Conservation (phyloP, 805 yeast species). For the Hanseniaspora valbyensis region DNA sequence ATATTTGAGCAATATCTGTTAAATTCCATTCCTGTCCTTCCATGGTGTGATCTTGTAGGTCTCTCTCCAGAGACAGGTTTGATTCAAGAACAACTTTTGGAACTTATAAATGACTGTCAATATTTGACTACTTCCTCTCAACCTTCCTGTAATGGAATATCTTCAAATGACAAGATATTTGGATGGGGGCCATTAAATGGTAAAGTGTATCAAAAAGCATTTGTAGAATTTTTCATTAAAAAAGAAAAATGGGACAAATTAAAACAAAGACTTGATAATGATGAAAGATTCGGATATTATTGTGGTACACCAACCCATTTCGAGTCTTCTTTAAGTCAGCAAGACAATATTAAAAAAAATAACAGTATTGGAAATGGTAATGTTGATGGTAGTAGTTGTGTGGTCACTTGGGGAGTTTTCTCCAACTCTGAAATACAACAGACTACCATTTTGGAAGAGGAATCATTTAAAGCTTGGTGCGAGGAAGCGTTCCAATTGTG, state of each 20-base stretch:
- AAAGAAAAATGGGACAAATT: conserved; percentile 57
- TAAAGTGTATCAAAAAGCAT: conserved; percentile 80
- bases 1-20: conserved; percentile 65
- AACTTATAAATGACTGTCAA: conserved; percentile 53
- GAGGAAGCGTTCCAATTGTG: conserved; percentile 90
- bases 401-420: conserved; percentile 97
- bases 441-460: conserved; percentile 84
- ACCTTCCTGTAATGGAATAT: conserved; percentile 77
- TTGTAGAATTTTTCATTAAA: conserved; percentile 80
- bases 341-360: too few species aligned
- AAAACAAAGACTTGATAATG: conserved; percentile 39
- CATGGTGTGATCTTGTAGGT: conserved; percentile 77
- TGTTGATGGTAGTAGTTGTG: conserved; percentile 56
- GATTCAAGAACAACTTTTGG: conserved; percentile 82
- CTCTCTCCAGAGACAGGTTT: conserved; percentile 81
- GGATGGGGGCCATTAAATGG: conserved; percentile 98
- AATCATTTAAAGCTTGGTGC: conserved; percentile 89
- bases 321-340: conserved; percentile 19
- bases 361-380: conserved; percentile 70
- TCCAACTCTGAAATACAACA: conserved; percentile 82
- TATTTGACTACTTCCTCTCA: conserved; percentile 88
- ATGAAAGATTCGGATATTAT: conserved; percentile 20
- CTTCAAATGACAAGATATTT: conserved; percentile 71
- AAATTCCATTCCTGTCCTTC: conserved; percentile 64
- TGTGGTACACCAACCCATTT: conserved; percentile 10